Evolutionary conservation across 331 rosid species (phyloP), one percentile per base, ranked within the genome.

Genomic region (Quercus phellos): DNA sequence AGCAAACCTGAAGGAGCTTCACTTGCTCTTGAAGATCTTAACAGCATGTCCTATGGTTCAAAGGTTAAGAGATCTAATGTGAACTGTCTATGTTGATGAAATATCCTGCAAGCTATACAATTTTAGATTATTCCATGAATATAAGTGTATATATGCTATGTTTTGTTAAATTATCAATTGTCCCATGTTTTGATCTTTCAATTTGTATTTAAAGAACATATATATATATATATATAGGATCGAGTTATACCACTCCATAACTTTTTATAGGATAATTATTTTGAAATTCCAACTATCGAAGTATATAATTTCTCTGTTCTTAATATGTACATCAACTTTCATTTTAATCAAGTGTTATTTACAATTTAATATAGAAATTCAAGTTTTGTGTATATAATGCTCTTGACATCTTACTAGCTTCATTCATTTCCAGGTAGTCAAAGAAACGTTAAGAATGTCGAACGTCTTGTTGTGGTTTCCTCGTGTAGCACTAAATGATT

Each of bases 391-490:
- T 8, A 46, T 46, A 46, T 12, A 46, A 46, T 46, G 53, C 17
- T 46, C 17, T 11, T 12, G 53, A 46, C 53, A 46, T 46, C 53
- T 10, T 46, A 46, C 17, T 7, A 38, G 46, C 26, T 35, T 74
- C 68, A 35, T 71, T 54, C 61, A 27, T 24, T 76, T 82, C 34
- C 83, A 91, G 96, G 90, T 91, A 55, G 85, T 89, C 24, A 91
- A 91, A 82, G 96, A 91, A 84, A 89, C 96, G 51, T 77, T 91
- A 75, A 89, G 92, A 87, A 86, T 91, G 91, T 83, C 90, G 11
- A 91, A 91, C 68, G 92, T 89, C 77, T 77, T 89, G 51, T 17
- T 85, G 71, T 91, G 97, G 97, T 85, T 81, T 81, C 92, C 97
- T 75, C 94, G 97, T 35, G 88, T 86, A 56, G 94, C 90, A 43